A percentile compares a stretch with the other conserved stretches of the same genome.
These are phyloP conservation scores for Trametes coccinea DNA, from an alignment of 768 basidiomycete genomes.

Conservation along the genomic window DNA sequence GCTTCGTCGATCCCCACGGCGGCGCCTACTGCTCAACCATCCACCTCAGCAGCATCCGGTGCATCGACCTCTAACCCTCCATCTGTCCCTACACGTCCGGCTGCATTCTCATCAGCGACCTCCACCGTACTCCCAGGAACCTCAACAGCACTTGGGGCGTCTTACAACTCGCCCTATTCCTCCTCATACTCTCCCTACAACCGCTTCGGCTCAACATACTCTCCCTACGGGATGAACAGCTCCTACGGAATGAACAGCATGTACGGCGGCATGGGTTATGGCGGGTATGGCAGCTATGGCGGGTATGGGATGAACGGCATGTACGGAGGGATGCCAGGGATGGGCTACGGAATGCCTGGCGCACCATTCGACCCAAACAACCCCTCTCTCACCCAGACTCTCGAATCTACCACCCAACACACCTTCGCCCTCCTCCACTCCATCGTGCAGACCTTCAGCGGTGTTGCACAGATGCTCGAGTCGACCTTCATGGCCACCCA, in stretches of 20 bases:
- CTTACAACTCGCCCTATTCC: slow-evolving; percentile 42
- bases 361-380: slow-evolving; percentile 48
- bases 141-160: slow-evolving; percentile 22
- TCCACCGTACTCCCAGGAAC: slow-evolving; percentile 34
- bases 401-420: slow-evolving; percentile 86
- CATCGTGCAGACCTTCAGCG: slow-evolving; percentile 92
- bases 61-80: slow-evolving; percentile 28
- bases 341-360: slow-evolving; percentile 42
- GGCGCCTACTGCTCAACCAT: slow-evolving; percentile 25
- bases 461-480: slow-evolving; percentile 96
- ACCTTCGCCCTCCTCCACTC: slow-evolving; percentile 94
- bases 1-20: slow-evolving; percentile 31
- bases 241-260: slow-evolving; percentile 41
- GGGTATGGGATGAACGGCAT: slow-evolving; percentile 36
- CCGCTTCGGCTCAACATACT: slow-evolving; percentile 42
- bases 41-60: slow-evolving; percentile 15
- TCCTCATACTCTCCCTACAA: slow-evolving; percentile 46
- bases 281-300: slow-evolving; percentile 46
- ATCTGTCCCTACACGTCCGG: slow-evolving; percentile 65
- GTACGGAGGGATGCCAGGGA: slow-evolving; percentile 46
- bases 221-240: slow-evolving; percentile 45
- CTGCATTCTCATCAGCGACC: slow-evolving; percentile 40
- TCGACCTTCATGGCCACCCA: slow-evolving; percentile 97
- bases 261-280: slow-evolving; percentile 48
- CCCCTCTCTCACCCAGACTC: slow-evolving; percentile 79